Base-by-base conservation (phyloP, 2,329 filamentous ascomycete genomes). In the Penicillium sp. region DNA sequence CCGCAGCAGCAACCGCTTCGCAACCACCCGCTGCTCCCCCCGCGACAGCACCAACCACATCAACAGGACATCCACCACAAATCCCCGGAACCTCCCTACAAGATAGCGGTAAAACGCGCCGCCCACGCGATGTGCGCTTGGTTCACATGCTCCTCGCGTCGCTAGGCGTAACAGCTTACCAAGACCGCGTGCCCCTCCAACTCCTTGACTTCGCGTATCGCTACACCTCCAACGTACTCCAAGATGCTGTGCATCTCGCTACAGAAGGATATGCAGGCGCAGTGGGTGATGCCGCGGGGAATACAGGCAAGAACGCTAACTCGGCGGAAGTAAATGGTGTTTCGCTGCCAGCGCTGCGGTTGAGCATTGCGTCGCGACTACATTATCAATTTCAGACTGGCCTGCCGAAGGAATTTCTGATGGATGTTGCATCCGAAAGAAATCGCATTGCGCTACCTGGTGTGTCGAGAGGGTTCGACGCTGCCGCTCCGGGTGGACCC, bases 351-450 rank as follows among this genome's bases (percentile, higher is more conserved):
- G 82, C 84, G 54, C 68, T 89, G 48, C 76, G 86, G 26, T 80
- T 87, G 57, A 85, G 84, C 3, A 86, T 89, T 52, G 82, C 82
- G 2, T 83, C 81, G 45, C 76, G 85, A 16, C 75, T 85, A 50
- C 81, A 84, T 54, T 82, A 86, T 64, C 83, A 86, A 66, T 88
- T 88, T 66, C 80, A 82, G 61, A 76, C 81, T 0, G 78, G 78
- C 0, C 65, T 88, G 60, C 83, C 85, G 0, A 87, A 87, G 67
- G 85, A 87, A 64, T 87, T 84, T 57, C 74, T 87, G 66, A 76
- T 81, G 63, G 83, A 86, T 68, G 72, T 87, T 27, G 85, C 83
- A 14, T 74, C 75, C 26, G 82, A 84, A 67, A 73, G 81, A 58
- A 86, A 86, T 68, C 71, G 79, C 6, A 78, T 84, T 49, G 78